Conservation (phyloP, 805 yeast genomes). For the Metschnikowia anglica region DNA sequence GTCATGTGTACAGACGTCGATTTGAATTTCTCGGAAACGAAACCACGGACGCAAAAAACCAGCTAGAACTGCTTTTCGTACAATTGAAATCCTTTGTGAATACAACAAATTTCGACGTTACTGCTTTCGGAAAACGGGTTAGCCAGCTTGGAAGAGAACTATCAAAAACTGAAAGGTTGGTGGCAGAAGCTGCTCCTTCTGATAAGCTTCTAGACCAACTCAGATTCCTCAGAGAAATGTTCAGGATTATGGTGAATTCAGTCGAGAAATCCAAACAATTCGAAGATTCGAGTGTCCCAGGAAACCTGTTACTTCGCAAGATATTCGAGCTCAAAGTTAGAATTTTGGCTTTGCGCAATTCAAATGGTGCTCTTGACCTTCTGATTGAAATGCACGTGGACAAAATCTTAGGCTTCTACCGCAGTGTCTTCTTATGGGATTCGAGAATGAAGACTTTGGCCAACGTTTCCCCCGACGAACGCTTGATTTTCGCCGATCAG, state of each 20-base stretch:
- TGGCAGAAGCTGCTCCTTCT: too few species aligned
- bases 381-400: background rate
- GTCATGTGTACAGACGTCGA: too few species aligned
- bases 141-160: too few species aligned
- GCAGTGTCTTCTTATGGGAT: background rate
- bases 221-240: background rate
- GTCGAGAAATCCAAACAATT: background rate
- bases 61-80: too few species aligned
- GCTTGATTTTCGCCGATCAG: background rate
- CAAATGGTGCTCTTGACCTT: background rate
- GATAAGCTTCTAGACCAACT: background rate
- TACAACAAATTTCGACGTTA: too few species aligned
- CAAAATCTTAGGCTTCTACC: background rate
- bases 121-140: too few species aligned
- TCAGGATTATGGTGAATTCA: background rate
- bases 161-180: too few species aligned
- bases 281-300: background rate
- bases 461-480: background rate
- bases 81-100: too few species aligned
- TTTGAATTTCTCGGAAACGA: too few species aligned
- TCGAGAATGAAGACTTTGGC: background rate
- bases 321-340: background rate
- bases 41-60: too few species aligned
- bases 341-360: background rate
- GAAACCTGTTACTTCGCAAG: background rate